phyloP scores from a whole-genome alignment of 2,329 filamentous ascomycete species.

The Penicillium sp. region DNA sequence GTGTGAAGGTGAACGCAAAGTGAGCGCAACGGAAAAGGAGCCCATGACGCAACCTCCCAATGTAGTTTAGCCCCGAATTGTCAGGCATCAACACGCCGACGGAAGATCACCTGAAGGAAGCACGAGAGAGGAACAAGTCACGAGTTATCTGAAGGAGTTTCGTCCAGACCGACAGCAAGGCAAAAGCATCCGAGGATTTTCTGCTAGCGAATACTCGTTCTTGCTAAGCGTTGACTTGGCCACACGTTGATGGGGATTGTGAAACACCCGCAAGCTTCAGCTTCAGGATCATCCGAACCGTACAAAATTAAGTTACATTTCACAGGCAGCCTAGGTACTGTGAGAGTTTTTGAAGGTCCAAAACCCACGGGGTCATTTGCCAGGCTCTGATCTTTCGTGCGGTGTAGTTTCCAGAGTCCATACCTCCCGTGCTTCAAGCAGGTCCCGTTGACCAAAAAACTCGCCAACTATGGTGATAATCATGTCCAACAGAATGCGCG shows the following conservation, averaged over 20 bases:
- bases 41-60: conserved; percentile 17
- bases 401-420: conserved; percentile 31
- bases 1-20: not conserved
- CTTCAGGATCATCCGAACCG: too few species aligned
- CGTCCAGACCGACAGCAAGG: too few species aligned
- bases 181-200: too few species aligned
- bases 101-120: not conserved
- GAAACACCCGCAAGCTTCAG: too few species aligned
- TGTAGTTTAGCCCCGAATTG: conserved; percentile 5
- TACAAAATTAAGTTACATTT: too few species aligned
- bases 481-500: conserved; percentile 77
- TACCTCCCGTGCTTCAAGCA: conserved; percentile 65
- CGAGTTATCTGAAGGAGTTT: not conserved
- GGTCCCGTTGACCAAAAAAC: conserved; percentile 80
- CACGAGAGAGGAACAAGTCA: not conserved
- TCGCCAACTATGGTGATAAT: conserved; percentile 82
- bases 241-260: too few species aligned
- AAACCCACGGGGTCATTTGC: conserved; percentile 4
- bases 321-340: too few species aligned
- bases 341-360: not conserved
- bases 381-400: not conserved
- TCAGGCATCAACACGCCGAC: conserved; percentile 3
- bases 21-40: not conserved
- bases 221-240: too few species aligned
- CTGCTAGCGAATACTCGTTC: too few species aligned